phyloP scores from a whole-genome alignment of 192 early-diverging fungal genomes.

The Endogone sp. region DNA sequence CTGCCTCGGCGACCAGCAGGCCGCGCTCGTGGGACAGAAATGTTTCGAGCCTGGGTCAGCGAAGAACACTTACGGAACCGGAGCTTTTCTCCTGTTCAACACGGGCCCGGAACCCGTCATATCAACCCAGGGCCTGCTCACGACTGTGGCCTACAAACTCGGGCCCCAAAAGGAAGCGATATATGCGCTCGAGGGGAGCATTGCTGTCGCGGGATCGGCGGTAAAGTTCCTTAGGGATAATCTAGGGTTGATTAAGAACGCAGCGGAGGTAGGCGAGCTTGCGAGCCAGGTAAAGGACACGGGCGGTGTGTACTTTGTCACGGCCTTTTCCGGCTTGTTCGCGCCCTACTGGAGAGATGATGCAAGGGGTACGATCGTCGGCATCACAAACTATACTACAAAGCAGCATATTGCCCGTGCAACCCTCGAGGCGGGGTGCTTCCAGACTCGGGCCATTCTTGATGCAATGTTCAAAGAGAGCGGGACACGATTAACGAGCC shows the following conservation, averaged over 20 bases:
- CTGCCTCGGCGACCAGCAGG: slow-evolving; percentile 93
- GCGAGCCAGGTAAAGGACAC: slow-evolving; percentile 65
- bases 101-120: slow-evolving; percentile 73
- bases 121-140: slow-evolving; percentile 80
- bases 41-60: slow-evolving; percentile 84
- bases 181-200: slow-evolving; percentile 93
- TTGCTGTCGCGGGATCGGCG: slow-evolving; percentile 88
- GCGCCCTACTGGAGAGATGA: slow-evolving; percentile 96
- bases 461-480: slow-evolving; percentile 86
- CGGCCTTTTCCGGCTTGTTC: slow-evolving; percentile 92
- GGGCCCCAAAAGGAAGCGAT: slow-evolving; percentile 54
- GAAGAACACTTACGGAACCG: slow-evolving; percentile 98
- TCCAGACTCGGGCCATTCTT: slow-evolving; percentile 85
- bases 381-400: slow-evolving; percentile 86
- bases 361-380: slow-evolving; percentile 82
- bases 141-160: slow-evolving; percentile 88
- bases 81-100: slow-evolving; percentile 94
- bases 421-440: slow-evolving; percentile 86
- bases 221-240: slow-evolving; percentile 91
- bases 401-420: slow-evolving; percentile 85
- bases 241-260: slow-evolving; percentile 71
- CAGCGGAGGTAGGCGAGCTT: slow-evolving; percentile 72
- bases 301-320: slow-evolving; percentile 93
- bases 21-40: slow-evolving; percentile 89
- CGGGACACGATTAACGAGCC: slow-evolving; percentile 56